Evolutionary conservation across 2,329 filamentous ascomycete genomes (phyloP).

Genomic region (Nothophoma quercina): DNA sequence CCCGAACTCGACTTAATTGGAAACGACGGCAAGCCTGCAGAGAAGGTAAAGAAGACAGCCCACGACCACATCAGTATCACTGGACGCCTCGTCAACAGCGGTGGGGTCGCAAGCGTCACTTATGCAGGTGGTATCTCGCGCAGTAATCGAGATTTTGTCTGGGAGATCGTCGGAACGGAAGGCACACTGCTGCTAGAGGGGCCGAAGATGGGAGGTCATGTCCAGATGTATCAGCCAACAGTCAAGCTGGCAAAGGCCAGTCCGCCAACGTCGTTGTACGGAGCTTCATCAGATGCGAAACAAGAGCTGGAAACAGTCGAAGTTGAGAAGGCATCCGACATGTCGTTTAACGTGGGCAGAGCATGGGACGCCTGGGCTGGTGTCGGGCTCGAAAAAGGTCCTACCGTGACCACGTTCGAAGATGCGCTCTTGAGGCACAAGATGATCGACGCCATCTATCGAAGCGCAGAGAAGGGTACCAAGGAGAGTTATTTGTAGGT

Average conservation of each 20-base stretch:
- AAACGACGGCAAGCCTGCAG: slow-evolving; percentile 23
- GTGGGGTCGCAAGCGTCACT: slow-evolving; percentile 33
- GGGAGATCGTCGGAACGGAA: slow-evolving; percentile 51
- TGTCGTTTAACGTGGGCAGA: slow-evolving; percentile 61
- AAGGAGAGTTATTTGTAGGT: slow-evolving; percentile 38
- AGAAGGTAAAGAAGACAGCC: slow-evolving; percentile 34
- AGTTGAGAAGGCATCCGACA: slow-evolving; percentile 56
- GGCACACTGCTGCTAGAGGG: slow-evolving; percentile 43
- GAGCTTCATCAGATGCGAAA: slow-evolving; percentile 36
- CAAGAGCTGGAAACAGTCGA: slow-evolving; percentile 54
- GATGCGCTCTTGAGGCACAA: slow-evolving; percentile 45
- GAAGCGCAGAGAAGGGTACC: slow-evolving; percentile 41
- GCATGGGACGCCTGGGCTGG: slow-evolving; percentile 65
- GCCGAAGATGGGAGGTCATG: slow-evolving; percentile 33
- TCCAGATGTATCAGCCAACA: slow-evolving; percentile 55
- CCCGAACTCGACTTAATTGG: slow-evolving; percentile 32
- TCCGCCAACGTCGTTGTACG: not conserved
- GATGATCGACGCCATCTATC: slow-evolving; percentile 49
- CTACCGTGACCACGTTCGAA: slow-evolving; percentile 42
- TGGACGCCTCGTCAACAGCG: slow-evolving; percentile 31
- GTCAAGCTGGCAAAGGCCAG: slow-evolving; percentile 48
- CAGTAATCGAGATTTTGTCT: slow-evolving; percentile 37
- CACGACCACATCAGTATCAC: slow-evolving; percentile 40
- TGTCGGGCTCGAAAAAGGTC: slow-evolving; percentile 32
- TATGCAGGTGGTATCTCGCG: slow-evolving; percentile 32